These are phyloP conservation scores for Penicillium sp. DNA, from an alignment of 2,329 filamentous ascomycete genomes.

Conservation along the genomic window DNA sequence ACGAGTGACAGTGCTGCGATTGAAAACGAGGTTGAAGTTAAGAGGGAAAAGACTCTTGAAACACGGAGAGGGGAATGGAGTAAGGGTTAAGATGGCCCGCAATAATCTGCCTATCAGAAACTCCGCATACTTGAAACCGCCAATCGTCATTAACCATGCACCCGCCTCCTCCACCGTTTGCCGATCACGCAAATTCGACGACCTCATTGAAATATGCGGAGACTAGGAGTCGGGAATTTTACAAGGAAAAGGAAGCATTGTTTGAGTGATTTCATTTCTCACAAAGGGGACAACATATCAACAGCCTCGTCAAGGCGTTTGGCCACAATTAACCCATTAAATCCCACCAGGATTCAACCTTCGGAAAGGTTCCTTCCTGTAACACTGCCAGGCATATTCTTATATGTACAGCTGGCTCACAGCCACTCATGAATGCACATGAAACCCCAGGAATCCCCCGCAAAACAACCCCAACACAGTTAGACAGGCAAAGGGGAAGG, in stretches of 20 bases:
- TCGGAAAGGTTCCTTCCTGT: constrained; percentile 11
- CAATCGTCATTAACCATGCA: constrained; percentile 22
- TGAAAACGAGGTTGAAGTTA: neutral
- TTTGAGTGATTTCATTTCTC: constrained; percentile 21
- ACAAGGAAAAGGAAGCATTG: constrained; percentile 5
- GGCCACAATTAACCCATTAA: constrained; percentile 24
- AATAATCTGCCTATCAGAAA: constrained; percentile 21
- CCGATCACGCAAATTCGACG: constrained; percentile 18
- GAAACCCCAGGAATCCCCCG: constrained; percentile 6
- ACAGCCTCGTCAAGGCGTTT: constrained; percentile 27
- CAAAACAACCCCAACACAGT: constrained; percentile 2
- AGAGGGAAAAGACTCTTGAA: constrained; percentile 12
- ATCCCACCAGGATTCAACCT: constrained; percentile 14
- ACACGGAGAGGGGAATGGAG: constrained; percentile 15
- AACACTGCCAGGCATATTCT: constrained; percentile 19
- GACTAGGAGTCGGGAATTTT: neutral
- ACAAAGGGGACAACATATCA: constrained; percentile 34
- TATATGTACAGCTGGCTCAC: constrained; percentile 36
- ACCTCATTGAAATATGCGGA: neutral
- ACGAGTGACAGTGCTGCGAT: neutral
- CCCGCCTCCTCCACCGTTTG: constrained; percentile 19
- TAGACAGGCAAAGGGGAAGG: neutral
- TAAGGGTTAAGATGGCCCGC: constrained; percentile 17
- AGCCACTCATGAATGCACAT: constrained; percentile 19
- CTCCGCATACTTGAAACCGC: constrained; percentile 16